phyloP scores from a whole-genome alignment of 2,329 filamentous ascomycete species.

The Niveomyces coronatus region DNA sequence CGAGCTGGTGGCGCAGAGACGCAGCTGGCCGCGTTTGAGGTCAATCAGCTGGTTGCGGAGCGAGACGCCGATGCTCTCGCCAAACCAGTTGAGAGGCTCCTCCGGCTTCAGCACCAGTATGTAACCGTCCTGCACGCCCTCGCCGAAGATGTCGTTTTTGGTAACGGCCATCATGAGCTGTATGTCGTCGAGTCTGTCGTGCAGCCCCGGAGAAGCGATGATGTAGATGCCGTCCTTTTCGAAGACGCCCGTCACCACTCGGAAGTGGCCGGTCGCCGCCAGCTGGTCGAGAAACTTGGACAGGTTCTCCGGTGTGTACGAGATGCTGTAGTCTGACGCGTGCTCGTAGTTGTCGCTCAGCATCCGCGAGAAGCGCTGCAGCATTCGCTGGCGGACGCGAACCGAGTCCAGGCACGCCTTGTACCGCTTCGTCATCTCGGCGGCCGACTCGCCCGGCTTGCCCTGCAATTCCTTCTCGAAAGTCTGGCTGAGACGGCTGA shows the following conservation, averaged over 20 bases:
- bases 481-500: constrained; percentile 76
- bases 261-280: constrained; percentile 73
- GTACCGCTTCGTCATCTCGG: constrained; percentile 94
- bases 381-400: constrained; percentile 87
- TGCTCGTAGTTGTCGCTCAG: constrained; percentile 93
- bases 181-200: constrained; percentile 68
- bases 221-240: constrained; percentile 71
- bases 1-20: constrained; percentile 81
- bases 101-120: constrained; percentile 79
- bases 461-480: constrained; percentile 87
- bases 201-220: constrained; percentile 72
- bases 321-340: constrained; percentile 86
- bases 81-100: constrained; percentile 68
- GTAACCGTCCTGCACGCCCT: constrained; percentile 67
- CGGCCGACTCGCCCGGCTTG: constrained; percentile 69
- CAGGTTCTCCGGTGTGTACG: constrained; percentile 55
- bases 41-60: constrained; percentile 73
- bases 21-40: constrained; percentile 74
- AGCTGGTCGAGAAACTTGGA: constrained; percentile 73
- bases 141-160: constrained; percentile 44
- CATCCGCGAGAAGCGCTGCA: constrained; percentile 89
- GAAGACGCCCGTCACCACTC: constrained; percentile 61
- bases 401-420: constrained; percentile 94
- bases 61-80: constrained; percentile 59
- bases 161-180: constrained; percentile 72